phyloP scores from a whole-genome alignment of 2,329 filamentous ascomycete genomes.

The Fusarium tanahbumbuense region DNA sequence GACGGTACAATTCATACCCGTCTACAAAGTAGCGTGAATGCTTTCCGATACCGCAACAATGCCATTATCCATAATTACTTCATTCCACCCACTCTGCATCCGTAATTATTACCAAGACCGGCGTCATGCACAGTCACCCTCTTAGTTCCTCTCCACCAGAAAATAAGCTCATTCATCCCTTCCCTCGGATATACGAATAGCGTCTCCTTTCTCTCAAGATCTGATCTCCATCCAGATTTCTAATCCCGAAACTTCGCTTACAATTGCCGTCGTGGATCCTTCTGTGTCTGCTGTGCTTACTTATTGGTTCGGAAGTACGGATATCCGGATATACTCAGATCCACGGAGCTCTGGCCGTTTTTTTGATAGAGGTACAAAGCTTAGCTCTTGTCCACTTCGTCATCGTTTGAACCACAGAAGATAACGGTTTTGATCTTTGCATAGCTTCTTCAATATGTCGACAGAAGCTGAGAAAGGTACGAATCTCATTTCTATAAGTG shows the following conservation, averaged over 20 bases:
- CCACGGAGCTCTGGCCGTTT: neutral
- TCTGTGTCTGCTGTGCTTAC: neutral
- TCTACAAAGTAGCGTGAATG: neutral
- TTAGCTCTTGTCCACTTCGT: slow-evolving; percentile 1
- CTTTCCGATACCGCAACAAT: neutral
- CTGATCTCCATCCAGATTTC: slow-evolving; percentile 7
- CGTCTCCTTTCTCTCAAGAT: neutral
- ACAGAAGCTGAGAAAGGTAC: slow-evolving; percentile 22
- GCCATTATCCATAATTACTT: neutral
- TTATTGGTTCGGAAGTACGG: slow-evolving; percentile 27
- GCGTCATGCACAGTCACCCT: neutral
- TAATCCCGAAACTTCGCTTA: slow-evolving; percentile 2
- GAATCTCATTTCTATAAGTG: fast-evolving
- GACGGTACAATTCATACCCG: neutral
- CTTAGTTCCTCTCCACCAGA: neutral
- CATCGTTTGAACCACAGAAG: neutral
- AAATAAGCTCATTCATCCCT: neutral
- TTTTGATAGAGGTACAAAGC: slow-evolving; percentile 15
- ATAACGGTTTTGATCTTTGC: too few species aligned
- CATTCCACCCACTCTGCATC: neutral
- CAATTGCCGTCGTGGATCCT: neutral
- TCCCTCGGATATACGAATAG: slow-evolving; percentile 17
- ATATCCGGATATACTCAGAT: slow-evolving; percentile 14
- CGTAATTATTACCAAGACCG: neutral
- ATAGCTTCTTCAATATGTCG: neutral